Conservation (phyloP, 257 asterid species). For the Datura wrightii region DNA sequence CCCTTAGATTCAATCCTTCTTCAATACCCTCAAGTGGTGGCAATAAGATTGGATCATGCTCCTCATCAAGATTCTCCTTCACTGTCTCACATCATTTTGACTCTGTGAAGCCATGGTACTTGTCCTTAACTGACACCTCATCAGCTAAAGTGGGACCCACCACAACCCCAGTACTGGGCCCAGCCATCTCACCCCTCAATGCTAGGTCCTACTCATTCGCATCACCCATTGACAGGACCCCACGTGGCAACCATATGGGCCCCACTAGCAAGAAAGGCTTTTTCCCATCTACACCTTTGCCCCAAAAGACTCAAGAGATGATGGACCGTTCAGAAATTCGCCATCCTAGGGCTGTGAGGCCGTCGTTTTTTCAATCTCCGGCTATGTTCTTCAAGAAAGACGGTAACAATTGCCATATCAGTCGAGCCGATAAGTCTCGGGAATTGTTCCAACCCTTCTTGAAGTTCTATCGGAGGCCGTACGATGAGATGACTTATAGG, state of each 20-base stretch:
- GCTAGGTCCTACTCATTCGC: conserved; percentile 93
- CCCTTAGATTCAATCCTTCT: conserved; percentile 68
- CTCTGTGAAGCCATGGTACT: conserved; percentile 90
- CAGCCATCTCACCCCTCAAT: conserved; percentile 76
- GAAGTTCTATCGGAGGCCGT: conserved; percentile 79
- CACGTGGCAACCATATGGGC: conserved; percentile 47
- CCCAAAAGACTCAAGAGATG: conserved; percentile 66
- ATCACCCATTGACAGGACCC: conserved; percentile 68
- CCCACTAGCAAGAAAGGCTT: conserved; percentile 49
- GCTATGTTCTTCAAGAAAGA: conserved; percentile 76
- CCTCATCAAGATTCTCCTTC: conserved; percentile 87
- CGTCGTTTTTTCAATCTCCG: conserved; percentile 86
- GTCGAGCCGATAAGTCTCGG: conserved; percentile 52
- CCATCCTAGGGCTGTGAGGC: conserved; percentile 74
- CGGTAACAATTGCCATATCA: conserved; percentile 33
- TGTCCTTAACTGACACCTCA: conserved; percentile 66
- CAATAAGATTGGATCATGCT: conserved; percentile 66
- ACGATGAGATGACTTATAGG: conserved; percentile 88
- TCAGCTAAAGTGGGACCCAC: conserved; percentile 72
- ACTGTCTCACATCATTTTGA: conserved; percentile 85
- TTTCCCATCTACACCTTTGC: conserved; percentile 95
- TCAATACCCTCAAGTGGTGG: conserved; percentile 48
- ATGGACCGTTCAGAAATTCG: conserved; percentile 55
- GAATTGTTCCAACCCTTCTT: conserved; percentile 66
- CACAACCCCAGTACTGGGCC: conserved; percentile 47